Evolutionary conservation across 2,329 filamentous ascomycete genomes (phyloP), one percentile per base, ranked within the genome.

Genomic region (Fusarium heterosporum): DNA sequence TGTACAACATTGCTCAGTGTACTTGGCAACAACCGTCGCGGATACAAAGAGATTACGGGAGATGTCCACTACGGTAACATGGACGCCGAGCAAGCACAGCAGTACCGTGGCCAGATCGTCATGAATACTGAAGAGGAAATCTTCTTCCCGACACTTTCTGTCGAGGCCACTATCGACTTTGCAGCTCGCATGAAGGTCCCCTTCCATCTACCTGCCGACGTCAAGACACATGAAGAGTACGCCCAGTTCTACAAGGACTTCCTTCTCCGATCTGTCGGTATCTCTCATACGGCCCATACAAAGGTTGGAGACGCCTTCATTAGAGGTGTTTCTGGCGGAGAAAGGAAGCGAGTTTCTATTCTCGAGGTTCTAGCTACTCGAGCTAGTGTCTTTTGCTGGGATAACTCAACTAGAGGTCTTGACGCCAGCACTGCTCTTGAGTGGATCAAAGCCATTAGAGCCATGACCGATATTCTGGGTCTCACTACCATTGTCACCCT

Each of bases 1-100:
- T 93, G 90, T 74, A 91, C 90, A 0, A 90, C 90, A 0, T 81
- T 93, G 12, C 79, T 93, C 28, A 93, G 90, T 69, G 81, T 90
- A 66, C 80, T 93, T 6, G 83, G 88, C 42, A 93, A 92, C 69
- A 83, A 85, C 54, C 79, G 89, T 30, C 77, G 76, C 4, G 89
- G 89, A 2, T 92, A 85, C 66, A 80, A 83, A 38, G 81, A 81
- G 2, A 83, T 91, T 2, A 74, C 81, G 1, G 89, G 89, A 1
- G 82, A 89, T 29, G 82, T 90, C 3, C 78, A 80, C 16, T 90
- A 84, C 68, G 88, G 82, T 50, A 80, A 70, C 63, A 82, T 77
- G 78, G 82, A 69, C 78, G 84, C 76, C 71, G 81, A 70, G 72
- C 85, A 79, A 62, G 66, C 79, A 28, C 79, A 83, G 72, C 79